Conservation (phyloP, 1,139 yeast species). For the Yamadazyma friedrichii region DNA sequence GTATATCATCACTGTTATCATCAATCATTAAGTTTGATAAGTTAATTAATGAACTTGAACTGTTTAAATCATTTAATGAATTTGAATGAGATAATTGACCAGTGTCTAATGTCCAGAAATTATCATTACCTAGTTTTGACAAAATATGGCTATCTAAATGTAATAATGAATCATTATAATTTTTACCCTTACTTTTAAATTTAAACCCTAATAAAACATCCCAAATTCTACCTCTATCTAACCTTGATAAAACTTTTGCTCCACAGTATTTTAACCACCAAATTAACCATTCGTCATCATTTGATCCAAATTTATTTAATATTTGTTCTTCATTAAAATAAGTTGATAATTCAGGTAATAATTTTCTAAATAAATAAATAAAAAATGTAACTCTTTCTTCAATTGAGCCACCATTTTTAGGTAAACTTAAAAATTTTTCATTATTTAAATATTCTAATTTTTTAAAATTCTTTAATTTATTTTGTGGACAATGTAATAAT, state of each 20-base stretch:
- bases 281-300: conserved; percentile 85
- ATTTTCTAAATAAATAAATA: conserved; percentile 59
- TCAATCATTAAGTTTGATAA: conserved; percentile 3
- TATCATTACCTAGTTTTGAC: conserved; percentile 41
- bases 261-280: conserved; percentile 97
- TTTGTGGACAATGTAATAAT: conserved; percentile 68
- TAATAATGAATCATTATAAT: conserved; percentile 35
- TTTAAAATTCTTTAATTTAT: conserved; percentile 11
- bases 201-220: conserved; percentile 84
- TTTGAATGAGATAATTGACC: conserved; percentile 3
- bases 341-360: conserved; percentile 73
- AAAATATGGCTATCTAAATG: conserved; percentile 23
- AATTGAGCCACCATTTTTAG: conserved; percentile 62
- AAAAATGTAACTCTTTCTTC: conserved; percentile 74
- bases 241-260: conserved; percentile 79
- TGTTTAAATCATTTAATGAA: neutral
- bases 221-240: conserved; percentile 88
- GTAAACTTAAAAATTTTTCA: conserved; percentile 38
- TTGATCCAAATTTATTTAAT: conserved; percentile 55
- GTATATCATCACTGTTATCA: conserved; percentile 27
- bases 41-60: conserved; percentile 5
- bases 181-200: conserved; percentile 33
- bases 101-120: conserved; percentile 36
- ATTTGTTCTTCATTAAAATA: conserved; percentile 83
- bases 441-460: conserved; percentile 8